phyloP scores from a whole-genome alignment of 139 green algal species.

The Tetradesmus lagerheimii region DNA sequence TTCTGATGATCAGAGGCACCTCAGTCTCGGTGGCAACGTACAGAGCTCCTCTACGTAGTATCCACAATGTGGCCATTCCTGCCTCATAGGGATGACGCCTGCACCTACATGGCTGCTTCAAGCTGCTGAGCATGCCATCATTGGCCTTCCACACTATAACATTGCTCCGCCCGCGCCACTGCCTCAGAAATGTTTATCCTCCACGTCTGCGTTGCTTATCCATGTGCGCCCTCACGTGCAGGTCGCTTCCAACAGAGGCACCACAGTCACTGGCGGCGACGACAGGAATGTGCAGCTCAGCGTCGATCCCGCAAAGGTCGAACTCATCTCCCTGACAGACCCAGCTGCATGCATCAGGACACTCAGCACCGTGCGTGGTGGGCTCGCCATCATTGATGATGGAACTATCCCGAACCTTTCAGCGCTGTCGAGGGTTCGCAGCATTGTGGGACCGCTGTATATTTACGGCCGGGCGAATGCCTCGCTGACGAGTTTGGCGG shows the following conservation, averaged over 20 bases:
- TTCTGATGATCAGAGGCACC: too few relatives aligned
- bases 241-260: background rate
- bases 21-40: too few relatives aligned
- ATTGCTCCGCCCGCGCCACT: too few relatives aligned
- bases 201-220: background rate
- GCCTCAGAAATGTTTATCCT: too few relatives aligned
- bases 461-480: constrained; percentile 4
- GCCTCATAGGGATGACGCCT: too few relatives aligned
- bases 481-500: background rate
- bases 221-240: background rate
- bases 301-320: background rate
- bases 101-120: too few relatives aligned
- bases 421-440: constrained; percentile 11
- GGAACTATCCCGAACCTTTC: constrained; percentile 28
- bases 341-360: constrained; percentile 26
- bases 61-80: too few relatives aligned
- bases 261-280: background rate
- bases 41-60: too few relatives aligned
- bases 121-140: too few relatives aligned
- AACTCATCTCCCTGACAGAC: constrained; percentile 9
- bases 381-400: constrained; percentile 39
- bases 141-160: too few relatives aligned
- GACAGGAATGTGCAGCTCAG: background rate
- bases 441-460: constrained; percentile 16
- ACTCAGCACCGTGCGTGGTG: background rate